Conservation (phyloP, 1,284 basidiomycete species). For the Taiwanofungus camphoratus region DNA sequence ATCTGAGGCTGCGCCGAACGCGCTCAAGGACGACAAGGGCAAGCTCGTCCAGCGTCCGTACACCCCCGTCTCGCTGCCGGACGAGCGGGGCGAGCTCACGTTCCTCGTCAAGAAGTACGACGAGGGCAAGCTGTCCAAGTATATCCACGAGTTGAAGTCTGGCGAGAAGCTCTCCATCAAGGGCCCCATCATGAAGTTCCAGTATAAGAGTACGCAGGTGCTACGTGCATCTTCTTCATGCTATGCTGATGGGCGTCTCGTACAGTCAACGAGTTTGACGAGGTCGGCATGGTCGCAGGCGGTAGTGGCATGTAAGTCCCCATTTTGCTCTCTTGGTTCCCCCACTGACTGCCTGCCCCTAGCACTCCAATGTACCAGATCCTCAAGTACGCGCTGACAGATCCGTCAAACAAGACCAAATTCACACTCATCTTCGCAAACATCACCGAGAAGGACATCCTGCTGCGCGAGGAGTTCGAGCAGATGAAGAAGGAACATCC, state of each 20-base stretch:
- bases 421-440: slow-evolving; percentile 93
- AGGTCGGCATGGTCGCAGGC: slow-evolving; percentile 87
- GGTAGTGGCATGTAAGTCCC: slow-evolving; percentile 74
- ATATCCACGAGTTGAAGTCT: slow-evolving; percentile 65
- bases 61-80: slow-evolving; percentile 75
- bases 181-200: slow-evolving; percentile 83
- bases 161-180: slow-evolving; percentile 88
- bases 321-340: neutral
- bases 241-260: neutral
- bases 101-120: slow-evolving; percentile 89
- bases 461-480: slow-evolving; percentile 82
- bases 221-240: neutral
- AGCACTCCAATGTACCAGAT: slow-evolving; percentile 78
- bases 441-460: slow-evolving; percentile 86
- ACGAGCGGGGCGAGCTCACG: slow-evolving; percentile 68
- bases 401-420: slow-evolving; percentile 85
- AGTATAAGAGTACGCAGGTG: slow-evolving; percentile 70
- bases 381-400: slow-evolving; percentile 66
- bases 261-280: slow-evolving; percentile 77
- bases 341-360: slow-evolving; percentile 2
- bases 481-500: slow-evolving; percentile 66
- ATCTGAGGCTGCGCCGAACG: slow-evolving; percentile 47
- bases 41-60: slow-evolving; percentile 89
- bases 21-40: slow-evolving; percentile 72
- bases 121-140: slow-evolving; percentile 73